These are phyloP conservation scores for Ormosia semicastrata DNA, from an alignment of 306 rosid genomes.

Conservation along the genomic window DNA sequence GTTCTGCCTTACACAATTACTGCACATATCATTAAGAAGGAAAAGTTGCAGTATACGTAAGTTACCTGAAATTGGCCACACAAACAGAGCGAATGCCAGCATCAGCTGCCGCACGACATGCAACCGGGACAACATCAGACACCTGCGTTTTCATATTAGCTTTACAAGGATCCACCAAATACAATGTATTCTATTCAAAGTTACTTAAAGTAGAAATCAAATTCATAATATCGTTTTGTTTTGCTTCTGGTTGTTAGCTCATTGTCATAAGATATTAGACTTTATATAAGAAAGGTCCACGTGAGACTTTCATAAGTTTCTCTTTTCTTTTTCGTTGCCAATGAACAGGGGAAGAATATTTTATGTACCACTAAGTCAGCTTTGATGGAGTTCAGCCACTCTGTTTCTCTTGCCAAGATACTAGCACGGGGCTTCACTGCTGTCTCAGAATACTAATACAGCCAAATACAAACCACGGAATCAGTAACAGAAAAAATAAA, in stretches of 20 bases:
- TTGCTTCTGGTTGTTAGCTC: background rate
- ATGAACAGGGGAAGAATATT: conserved; percentile 14
- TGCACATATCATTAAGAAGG: background rate
- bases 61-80: conserved; percentile 90
- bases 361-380: conserved; percentile 89
- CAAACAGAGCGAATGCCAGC: conserved; percentile 98
- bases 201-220: conserved; percentile 14
- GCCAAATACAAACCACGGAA: conserved; percentile 7
- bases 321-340: background rate
- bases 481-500: conserved; percentile 15
- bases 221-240: background rate
- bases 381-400: conserved; percentile 84
- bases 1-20: background rate
- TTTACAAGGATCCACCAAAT: conserved; percentile 16
- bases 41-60: background rate
- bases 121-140: conserved; percentile 95
- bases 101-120: conserved; percentile 95
- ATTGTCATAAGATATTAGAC: background rate
- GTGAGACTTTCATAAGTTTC: background rate
- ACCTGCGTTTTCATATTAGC: conserved; percentile 53
- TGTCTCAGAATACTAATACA: conserved; percentile 77
- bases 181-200: background rate
- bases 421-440: conserved; percentile 81
- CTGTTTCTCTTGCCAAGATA: conserved; percentile 71
- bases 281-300: background rate